phyloP scores from a whole-genome alignment of 2,329 filamentous ascomycete genomes.

The Aulographum hederae region DNA sequence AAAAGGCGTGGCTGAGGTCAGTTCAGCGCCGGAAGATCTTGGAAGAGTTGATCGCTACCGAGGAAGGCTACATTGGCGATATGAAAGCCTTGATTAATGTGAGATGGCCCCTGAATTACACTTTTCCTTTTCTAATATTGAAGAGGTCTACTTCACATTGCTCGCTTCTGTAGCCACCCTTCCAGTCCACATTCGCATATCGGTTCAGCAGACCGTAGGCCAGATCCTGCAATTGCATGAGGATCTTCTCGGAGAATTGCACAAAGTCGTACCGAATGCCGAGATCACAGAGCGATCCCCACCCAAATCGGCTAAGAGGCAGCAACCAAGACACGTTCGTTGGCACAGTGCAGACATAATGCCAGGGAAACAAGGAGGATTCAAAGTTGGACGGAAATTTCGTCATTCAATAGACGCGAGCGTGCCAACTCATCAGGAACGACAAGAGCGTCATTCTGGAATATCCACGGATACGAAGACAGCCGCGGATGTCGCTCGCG shows the following conservation, averaged over 20 bases:
- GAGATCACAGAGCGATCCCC: constrained; percentile 18
- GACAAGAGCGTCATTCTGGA: too few species aligned
- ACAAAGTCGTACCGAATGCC: constrained; percentile 50
- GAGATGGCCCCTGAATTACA: background rate
- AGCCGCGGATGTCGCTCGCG: constrained; percentile 31
- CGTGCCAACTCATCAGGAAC: too few species aligned
- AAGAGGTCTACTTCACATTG: constrained; percentile 31
- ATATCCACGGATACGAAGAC: constrained; percentile 33
- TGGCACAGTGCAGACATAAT: constrained; percentile 29
- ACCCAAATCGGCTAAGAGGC: constrained; percentile 4
- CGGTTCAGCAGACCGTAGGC: constrained; percentile 62
- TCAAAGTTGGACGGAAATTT: too few species aligned
- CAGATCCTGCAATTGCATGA: constrained; percentile 74
- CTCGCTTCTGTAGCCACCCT: constrained; percentile 51
- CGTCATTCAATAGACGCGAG: constrained; percentile 28
- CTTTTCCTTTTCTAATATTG: background rate
- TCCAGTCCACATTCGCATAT: constrained; percentile 45
- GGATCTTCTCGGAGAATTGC: constrained; percentile 57
- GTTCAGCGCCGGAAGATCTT: constrained; percentile 61
- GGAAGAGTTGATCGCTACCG: constrained; percentile 70
- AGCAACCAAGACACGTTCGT: constrained; percentile 24
- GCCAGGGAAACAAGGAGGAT: constrained; percentile 15
- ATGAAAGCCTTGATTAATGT: constrained; percentile 76
- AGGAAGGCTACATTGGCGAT: constrained; percentile 77
- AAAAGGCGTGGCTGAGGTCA: constrained; percentile 51